A percentile compares a stretch with the other conserved stretches of the same genome.
phyloP scores from a whole-genome alignment of 306 rosid species.

The Trifolium dubium region DNA sequence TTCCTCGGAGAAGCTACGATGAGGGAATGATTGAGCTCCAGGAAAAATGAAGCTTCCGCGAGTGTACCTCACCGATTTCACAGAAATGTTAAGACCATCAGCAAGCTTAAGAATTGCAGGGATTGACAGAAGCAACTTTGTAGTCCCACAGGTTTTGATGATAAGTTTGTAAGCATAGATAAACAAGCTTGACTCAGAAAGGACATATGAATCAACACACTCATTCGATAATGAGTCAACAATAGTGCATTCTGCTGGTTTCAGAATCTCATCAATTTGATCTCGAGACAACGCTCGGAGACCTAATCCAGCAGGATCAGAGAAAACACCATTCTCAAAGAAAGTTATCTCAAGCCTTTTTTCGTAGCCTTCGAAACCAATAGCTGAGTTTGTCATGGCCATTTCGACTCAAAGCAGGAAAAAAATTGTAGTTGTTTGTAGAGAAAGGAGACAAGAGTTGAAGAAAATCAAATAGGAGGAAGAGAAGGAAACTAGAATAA shows the following conservation, averaged over 20 bases:
- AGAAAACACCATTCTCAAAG: constrained; percentile 63
- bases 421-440: constrained; percentile 22
- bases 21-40: constrained; percentile 83
- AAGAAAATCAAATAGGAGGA: constrained; percentile 12
- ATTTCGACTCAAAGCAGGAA: constrained; percentile 47
- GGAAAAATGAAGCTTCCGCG: constrained; percentile 94
- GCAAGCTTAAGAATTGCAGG: constrained; percentile 80
- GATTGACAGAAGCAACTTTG: constrained; percentile 81
- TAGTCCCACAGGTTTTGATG: constrained; percentile 95
- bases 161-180: constrained; percentile 78
- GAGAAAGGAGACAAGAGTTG: constrained; percentile 27
- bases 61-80: constrained; percentile 78
- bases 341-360: constrained; percentile 93
- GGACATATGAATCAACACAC: constrained; percentile 85
- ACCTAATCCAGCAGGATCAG: constrained; percentile 76
- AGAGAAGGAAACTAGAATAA: constrained; percentile 14
- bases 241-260: constrained; percentile 90
- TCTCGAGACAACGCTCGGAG: constrained; percentile 70
- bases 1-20: constrained; percentile 81
- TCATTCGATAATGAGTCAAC: constrained; percentile 81
- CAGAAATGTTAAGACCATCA: constrained; percentile 61
- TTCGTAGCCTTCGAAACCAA: constrained; percentile 96
- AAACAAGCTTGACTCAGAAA: constrained; percentile 92
- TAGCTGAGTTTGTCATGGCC: constrained; percentile 70
- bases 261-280: constrained; percentile 80